These are phyloP conservation scores for Vitis vinifera DNA, from an alignment of 164 flowering plant genomes.

Conservation along the genomic window ASM3070453v1 NC_081808.1:20679001-20679500, in stretches of 20 bases:
- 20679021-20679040: slow-evolving; percentile 48
- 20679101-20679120: background rate
- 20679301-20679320: background rate
- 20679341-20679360: background rate
- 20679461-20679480: slow-evolving; percentile 89
- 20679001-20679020: slow-evolving; percentile 52
- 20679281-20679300: slow-evolving; percentile 49
- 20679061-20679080: slow-evolving; percentile 71
- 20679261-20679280: slow-evolving; percentile 86
- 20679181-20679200: slow-evolving; percentile 70
- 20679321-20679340: background rate
- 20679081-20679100: background rate
- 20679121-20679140: background rate
- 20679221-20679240: slow-evolving; percentile 84
- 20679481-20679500: slow-evolving; percentile 93
- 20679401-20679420: slow-evolving; percentile 82
- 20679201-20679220: slow-evolving; percentile 71
- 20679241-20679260: slow-evolving; percentile 77
- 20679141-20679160: background rate
- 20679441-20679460: slow-evolving; percentile 81
- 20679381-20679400: slow-evolving; percentile 67
- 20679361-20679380: slow-evolving; percentile 4
- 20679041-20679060: slow-evolving; percentile 73
- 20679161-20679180: slow-evolving; percentile 1
- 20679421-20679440: slow-evolving; percentile 73